A percentile compares a stretch with the other conserved stretches of the same genome.
phyloP scores from a whole-genome alignment of 1,139 yeast species.

The Candida pseudoviswanathii region DNA sequence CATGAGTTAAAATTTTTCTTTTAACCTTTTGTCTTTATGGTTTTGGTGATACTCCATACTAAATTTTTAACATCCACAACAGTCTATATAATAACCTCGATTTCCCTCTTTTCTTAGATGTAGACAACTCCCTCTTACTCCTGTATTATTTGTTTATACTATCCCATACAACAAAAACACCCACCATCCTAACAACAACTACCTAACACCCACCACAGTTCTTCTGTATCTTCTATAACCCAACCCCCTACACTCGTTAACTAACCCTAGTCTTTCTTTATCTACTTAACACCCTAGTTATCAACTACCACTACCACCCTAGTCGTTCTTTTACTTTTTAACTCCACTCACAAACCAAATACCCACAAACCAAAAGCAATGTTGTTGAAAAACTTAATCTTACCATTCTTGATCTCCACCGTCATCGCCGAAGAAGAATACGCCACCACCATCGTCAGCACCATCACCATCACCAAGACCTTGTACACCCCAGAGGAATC shows the following conservation, averaged over 20 bases:
- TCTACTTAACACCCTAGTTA: not conserved
- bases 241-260: not conserved
- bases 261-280: conserved; percentile 37
- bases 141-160: not conserved
- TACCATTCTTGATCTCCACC: conserved; percentile 27
- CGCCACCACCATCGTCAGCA: conserved; percentile 45
- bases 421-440: conserved; percentile 25
- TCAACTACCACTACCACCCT: not conserved
- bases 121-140: not conserved
- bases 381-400: conserved; percentile 27
- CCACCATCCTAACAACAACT: not conserved
- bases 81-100: not conserved
- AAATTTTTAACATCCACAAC: no score
- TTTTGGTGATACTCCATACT: not conserved
- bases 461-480: conserved; percentile 46
- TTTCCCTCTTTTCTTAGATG: not conserved
- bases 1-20: not conserved
- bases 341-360: not conserved
- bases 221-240: no score
- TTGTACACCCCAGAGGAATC: conserved; percentile 46
- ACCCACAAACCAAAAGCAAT: conserved; percentile 17
- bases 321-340: not conserved
- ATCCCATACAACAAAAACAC: not conserved
- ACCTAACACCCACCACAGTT: no score
- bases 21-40: not conserved